phyloP scores from a whole-genome alignment of 83 land plant genomes.

The Picea engelmannii region DNA sequence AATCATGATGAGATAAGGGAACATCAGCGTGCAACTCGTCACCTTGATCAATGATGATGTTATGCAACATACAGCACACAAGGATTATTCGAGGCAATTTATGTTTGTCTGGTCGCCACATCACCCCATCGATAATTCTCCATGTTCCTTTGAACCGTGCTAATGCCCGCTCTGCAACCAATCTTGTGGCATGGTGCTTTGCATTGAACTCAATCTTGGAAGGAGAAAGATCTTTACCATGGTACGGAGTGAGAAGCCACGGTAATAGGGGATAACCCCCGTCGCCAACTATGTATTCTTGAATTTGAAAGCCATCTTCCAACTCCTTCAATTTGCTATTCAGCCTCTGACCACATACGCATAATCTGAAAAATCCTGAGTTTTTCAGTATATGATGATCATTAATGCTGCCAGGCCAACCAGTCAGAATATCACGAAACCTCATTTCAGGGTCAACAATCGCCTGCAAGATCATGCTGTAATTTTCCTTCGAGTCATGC shows the following conservation, averaged over 20 bases:
- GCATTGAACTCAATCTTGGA: conserved; percentile 41
- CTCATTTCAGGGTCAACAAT: conserved; percentile 80
- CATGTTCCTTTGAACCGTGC: conserved; percentile 76
- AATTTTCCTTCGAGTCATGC: conserved; percentile 74
- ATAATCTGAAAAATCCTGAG: conserved; percentile 65
- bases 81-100: conserved; percentile 74
- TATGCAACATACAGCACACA: conserved; percentile 84
- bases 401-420: conserved; percentile 80
- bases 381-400: conserved; percentile 55
- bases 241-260: conserved; percentile 82
- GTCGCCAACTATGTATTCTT: conserved; percentile 88
- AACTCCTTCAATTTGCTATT: conserved; percentile 46
- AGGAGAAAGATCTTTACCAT: conserved; percentile 44
- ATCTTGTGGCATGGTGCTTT: conserved; percentile 38
- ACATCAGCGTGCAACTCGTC: conserved; percentile 61
- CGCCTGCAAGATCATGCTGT: conserved; percentile 87
- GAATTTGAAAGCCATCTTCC: conserved; percentile 46
- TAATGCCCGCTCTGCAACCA: conserved; percentile 67
- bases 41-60: conserved; percentile 80
- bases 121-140: conserved; percentile 74
- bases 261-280: conserved; percentile 72
- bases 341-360: conserved; percentile 63
- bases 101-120: conserved; percentile 89
- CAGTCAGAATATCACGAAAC: conserved; percentile 82
- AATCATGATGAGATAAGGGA: conserved; percentile 64